phyloP scores from a whole-genome alignment of 306 rosid genomes.

The Urtica urens region DNA sequence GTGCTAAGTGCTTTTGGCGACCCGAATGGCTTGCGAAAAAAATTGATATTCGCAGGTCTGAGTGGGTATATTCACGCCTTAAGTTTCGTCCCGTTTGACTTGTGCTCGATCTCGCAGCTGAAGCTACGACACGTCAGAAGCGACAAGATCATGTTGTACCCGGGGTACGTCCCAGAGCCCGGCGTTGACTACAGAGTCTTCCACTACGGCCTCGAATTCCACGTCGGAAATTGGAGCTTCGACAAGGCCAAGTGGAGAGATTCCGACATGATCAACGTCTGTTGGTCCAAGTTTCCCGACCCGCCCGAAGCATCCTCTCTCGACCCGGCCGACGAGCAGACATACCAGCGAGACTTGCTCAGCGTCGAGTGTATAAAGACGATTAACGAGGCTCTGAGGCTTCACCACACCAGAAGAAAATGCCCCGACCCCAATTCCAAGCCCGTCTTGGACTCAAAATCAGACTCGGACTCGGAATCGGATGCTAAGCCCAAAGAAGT shows the following conservation, averaged over 20 bases:
- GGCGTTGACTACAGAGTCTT: slow-evolving; percentile 81
- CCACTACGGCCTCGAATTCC: slow-evolving; percentile 79
- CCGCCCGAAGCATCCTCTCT: slow-evolving; percentile 64
- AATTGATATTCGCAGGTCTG: no score
- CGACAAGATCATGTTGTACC: slow-evolving; percentile 65
- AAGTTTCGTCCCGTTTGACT: slow-evolving; percentile 1
- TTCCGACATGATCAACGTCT: slow-evolving; percentile 55
- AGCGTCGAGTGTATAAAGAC: slow-evolving; percentile 77
- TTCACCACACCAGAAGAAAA: slow-evolving; percentile 54
- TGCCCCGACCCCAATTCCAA: slow-evolving; percentile 41
- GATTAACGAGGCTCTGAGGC: slow-evolving; percentile 59
- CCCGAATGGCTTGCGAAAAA: no score
- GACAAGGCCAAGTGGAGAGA: slow-evolving; percentile 85
- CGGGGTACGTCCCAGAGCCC: slow-evolving; percentile 65
- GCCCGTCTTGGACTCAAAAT: slow-evolving; percentile 26
- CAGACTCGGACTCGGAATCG: slow-evolving; percentile 24
- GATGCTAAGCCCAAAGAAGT: slow-evolving; percentile 22
- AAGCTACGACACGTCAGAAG: slow-evolving; percentile 53
- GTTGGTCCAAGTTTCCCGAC: slow-evolving; percentile 79
- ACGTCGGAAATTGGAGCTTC: slow-evolving; percentile 92
- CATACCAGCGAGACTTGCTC: slow-evolving; percentile 49
- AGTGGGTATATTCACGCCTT: no score
- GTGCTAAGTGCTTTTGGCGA: no score
- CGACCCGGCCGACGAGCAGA: slow-evolving; percentile 21
- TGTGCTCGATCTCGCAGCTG: slow-evolving; percentile 43